Percentiles rank a stretch among this genome's conserved stretches.
phyloP scores from a whole-genome alignment of 495 filamentous ascomycete genomes.

The Talaromyces thailandensis region DNA sequence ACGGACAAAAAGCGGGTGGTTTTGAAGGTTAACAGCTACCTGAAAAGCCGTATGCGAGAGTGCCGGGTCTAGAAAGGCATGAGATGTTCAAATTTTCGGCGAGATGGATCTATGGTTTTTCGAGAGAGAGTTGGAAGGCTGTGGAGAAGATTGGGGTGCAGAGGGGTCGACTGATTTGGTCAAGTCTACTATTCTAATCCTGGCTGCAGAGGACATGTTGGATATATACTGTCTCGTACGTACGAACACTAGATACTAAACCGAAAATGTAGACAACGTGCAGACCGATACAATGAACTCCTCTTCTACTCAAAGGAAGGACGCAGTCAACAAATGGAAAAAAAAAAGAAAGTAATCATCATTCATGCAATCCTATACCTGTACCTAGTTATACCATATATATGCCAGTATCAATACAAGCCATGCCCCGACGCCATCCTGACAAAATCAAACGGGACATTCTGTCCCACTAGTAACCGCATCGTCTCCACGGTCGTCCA shows the following conservation, averaged over 20 bases:
- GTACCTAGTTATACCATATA: background rate
- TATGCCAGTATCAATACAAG: conserved; percentile 41
- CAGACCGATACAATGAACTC: too few relatives aligned
- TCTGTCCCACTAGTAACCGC: conserved; percentile 69
- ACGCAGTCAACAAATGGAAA: background rate
- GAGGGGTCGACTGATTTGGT: background rate
- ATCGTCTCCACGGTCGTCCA: conserved; percentile 78
- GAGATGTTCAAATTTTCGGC: conserved; percentile 33
- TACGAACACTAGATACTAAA: background rate
- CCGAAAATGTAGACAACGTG: too few relatives aligned
- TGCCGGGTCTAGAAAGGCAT: conserved; percentile 20
- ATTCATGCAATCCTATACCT: background rate
- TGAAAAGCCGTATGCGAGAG: conserved; percentile 25
- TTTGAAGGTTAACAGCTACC: conserved; percentile 35
- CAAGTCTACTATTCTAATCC: background rate
- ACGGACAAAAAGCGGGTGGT: conserved; percentile 57
- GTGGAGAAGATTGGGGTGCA: conserved; percentile 9
- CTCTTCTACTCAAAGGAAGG: background rate
- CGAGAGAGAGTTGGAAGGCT: conserved; percentile 21
- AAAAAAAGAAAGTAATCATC: background rate
- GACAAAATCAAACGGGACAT: conserved; percentile 82
- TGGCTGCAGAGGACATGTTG: background rate
- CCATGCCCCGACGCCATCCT: conserved; percentile 63
- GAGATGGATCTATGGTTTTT: conserved; percentile 30
- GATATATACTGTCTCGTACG: background rate